Percentiles rank a stretch among this genome's conserved stretches.
Conservation (phyloP, 1,139 yeast genomes). For the Spathaspora sp. region DNA sequence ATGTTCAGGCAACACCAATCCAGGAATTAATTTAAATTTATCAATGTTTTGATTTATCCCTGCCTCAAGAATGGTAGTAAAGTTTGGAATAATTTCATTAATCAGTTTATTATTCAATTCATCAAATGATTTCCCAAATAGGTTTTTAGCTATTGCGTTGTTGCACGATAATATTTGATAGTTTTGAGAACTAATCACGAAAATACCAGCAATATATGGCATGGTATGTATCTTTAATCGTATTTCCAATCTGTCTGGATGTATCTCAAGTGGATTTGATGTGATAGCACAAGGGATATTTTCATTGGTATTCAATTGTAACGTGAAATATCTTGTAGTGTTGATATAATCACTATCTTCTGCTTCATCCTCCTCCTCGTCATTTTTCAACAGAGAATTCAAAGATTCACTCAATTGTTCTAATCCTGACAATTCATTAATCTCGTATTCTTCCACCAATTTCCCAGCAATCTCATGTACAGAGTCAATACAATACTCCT, state of each 20-base stretch:
- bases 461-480: conserved; percentile 44
- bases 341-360: conserved; percentile 52
- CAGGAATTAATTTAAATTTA: conserved; percentile 42
- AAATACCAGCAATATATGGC: conserved; percentile 86
- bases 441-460: conserved; percentile 26
- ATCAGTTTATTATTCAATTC: conserved; percentile 54
- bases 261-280: conserved; percentile 52
- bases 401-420: conserved; percentile 33
- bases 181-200: conserved; percentile 57
- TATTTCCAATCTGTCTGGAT: conserved; percentile 38
- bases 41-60: conserved; percentile 47
- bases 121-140: conserved; percentile 63
- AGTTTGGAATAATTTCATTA: conserved; percentile 64
- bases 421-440: conserved; percentile 20
- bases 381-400: conserved; percentile 22
- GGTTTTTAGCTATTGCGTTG: conserved; percentile 70
- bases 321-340: conserved; percentile 59
- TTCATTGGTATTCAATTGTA: conserved; percentile 43
- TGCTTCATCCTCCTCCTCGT: conserved; percentile 19
- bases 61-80: conserved; percentile 50
- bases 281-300: conserved; percentile 71
- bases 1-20: conserved; percentile 81
- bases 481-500: conserved; percentile 30
- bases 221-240: conserved; percentile 67
- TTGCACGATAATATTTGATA: conserved; percentile 65